These are phyloP conservation scores for Lodderomyces theae DNA, from an alignment of 1,139 yeast species.

Conservation along the genomic window DNA sequence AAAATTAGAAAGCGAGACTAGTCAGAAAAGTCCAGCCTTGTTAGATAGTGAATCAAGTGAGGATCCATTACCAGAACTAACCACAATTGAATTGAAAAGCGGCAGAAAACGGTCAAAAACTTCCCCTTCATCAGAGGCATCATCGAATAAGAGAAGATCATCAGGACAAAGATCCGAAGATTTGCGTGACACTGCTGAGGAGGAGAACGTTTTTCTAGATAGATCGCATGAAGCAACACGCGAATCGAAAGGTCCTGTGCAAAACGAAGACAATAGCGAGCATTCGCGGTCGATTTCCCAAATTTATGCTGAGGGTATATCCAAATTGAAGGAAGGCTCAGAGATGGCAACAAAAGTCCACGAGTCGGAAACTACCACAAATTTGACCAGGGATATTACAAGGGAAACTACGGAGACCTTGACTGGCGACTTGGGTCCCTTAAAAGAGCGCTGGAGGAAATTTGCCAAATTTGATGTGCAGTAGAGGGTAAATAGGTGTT, in stretches of 20 bases:
- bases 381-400: constrained; percentile 4
- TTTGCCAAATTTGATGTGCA: constrained; percentile 5
- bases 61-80: constrained; percentile 24
- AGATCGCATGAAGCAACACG: constrained; percentile 7
- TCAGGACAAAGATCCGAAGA: constrained; percentile 12
- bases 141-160: constrained; percentile 10
- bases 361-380: constrained; percentile 5
- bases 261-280: constrained; percentile 9
- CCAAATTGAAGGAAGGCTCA: constrained; percentile 3
- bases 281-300: constrained; percentile 31
- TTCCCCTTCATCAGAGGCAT: background rate
- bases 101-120: constrained; percentile 6
- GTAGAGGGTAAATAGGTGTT: background rate
- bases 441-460: constrained; percentile 13
- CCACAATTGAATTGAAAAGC: constrained; percentile 21
- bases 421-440: constrained; percentile 16
- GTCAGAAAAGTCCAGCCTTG: background rate
- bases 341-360: background rate
- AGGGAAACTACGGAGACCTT: constrained; percentile 9
- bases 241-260: constrained; percentile 5
- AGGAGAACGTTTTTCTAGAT: constrained; percentile 37
- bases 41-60: constrained; percentile 14
- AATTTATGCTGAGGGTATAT: constrained; percentile 28
- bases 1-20: constrained; percentile 10
- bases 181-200: constrained; percentile 6